Evolutionary conservation across 495 filamentous ascomycete genomes (phyloP), one percentile per base, ranked within the genome.

Genomic region (Talaromyces adpressus): DNA sequence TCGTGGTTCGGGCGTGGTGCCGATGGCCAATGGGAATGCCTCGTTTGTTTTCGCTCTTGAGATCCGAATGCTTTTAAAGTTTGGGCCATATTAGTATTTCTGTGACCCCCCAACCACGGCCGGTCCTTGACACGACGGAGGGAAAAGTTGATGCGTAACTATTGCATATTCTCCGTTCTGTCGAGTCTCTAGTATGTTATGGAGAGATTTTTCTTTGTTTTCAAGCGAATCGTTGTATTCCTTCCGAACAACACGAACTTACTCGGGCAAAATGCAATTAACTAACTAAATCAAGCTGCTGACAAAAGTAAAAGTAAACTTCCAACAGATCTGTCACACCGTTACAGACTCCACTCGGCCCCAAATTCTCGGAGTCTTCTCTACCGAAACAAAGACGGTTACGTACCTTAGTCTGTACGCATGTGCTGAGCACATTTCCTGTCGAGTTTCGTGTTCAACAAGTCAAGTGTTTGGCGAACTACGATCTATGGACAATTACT

Each of bases 271-370:
- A 29, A 29, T 29, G 29, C 29, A 29, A 29, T 29, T 27, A 27
- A 4, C 4, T 6, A 29, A 29, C 4, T 6, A 29, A 29, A 29
- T 29, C 29, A 29, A 29, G 29, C 29, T 54, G 18, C 18, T 7
- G 23, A 54, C 22, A 11, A 52, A 52, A 52, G 14, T 14, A 54
- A 8, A 25, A 54, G 12, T 25, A 54, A 20, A 54, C 20, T 25
- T 54, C 20, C 52, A 29, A 39, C 52, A 54, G 52, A 54, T 52
- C 52, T 54, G 20, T 29, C 52, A 25, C 52, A 20, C 52, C 52
- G 52, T 54, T 54, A 25, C 52, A 25, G 25, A 54, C 52, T 54
- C 52, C 52, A 54, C 52, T 54, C 52, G 52, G 52, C 52, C 52
- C 52, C 52, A 54, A 54, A 23, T 14, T 56, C 22, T 56, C 52